Conservation (phyloP, 176 grass and related monocot species). For the Phyllostachys edulis region DNA sequence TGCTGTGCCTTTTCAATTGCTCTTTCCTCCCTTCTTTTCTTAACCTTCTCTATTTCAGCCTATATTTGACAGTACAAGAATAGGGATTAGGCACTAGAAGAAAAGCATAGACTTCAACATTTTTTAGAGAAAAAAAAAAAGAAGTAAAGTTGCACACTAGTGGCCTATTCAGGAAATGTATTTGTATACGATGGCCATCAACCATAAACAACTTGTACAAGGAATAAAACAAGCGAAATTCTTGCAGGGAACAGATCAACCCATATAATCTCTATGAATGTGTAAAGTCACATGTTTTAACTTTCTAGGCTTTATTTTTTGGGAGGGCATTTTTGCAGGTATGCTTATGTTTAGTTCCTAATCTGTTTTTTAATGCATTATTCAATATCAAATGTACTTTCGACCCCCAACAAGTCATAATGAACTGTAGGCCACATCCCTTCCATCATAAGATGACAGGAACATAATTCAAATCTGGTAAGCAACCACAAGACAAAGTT, state of each 20-base stretch:
- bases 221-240: neutral
- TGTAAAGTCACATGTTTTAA: neutral
- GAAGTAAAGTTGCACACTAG: neutral
- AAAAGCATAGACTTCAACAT: conserved; percentile 20
- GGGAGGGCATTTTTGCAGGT: neutral
- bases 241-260: neutral
- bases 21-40: conserved; percentile 98
- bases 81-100: neutral
- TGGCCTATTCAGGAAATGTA: neutral
- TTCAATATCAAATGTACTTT: neutral
- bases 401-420: neutral
- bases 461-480: neutral
- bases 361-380: neutral
- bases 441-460: neutral
- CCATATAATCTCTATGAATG: conserved; percentile 1
- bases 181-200: neutral
- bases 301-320: neutral
- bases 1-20: conserved; percentile 96
- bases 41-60: conserved; percentile 98
- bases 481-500: neutral
- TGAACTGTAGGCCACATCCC: neutral
- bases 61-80: conserved; percentile 36
- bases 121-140: neutral
- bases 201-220: neutral
- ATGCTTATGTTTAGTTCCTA: neutral